Conservation (phyloP, 768 basidiomycete species). For the Leucocoprinus birnbaumii region DNA sequence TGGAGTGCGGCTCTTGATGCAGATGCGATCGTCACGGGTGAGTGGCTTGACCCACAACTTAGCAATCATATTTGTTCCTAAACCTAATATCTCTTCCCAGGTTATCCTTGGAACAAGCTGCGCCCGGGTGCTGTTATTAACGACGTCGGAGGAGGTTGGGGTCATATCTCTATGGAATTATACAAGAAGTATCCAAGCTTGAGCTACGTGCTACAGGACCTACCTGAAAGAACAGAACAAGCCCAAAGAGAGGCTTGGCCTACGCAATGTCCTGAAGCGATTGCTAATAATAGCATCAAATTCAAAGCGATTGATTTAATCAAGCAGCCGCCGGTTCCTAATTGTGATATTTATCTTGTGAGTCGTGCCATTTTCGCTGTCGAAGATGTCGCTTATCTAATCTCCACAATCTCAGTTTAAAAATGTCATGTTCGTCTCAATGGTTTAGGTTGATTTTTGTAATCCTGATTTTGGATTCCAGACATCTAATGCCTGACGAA, state of each 20-base stretch:
- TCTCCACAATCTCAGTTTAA: conserved; percentile 19
- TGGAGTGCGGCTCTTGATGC: conserved; percentile 27
- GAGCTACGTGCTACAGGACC: conserved; percentile 28
- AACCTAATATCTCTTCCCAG: conserved; percentile 12
- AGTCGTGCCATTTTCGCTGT: conserved; percentile 1
- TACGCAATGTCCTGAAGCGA: conserved; percentile 26
- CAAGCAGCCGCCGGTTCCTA: background rate
- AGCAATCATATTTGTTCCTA: background rate
- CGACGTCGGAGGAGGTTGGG: conserved; percentile 34
- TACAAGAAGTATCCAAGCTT: conserved; percentile 24
- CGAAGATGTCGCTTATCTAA: background rate
- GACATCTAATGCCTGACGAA: conserved; percentile 34
- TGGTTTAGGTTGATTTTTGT: no score
- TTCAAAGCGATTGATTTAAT: conserved; percentile 24
- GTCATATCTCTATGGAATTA: conserved; percentile 25
- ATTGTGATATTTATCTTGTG: conserved; percentile 38
- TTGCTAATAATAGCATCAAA: conserved; percentile 26
- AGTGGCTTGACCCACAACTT: background rate
- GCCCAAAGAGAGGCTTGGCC: conserved; percentile 28
- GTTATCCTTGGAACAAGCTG: conserved; percentile 23
- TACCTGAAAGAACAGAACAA: conserved; percentile 22
- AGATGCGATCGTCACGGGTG: conserved; percentile 24
- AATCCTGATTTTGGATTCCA: conserved; percentile 9
- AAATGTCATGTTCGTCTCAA: conserved; percentile 27
- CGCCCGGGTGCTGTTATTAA: conserved; percentile 23